These are phyloP conservation scores for Chalciporus pseudorubinellus DNA, from an alignment of 768 basidiomycete genomes.

Conservation along the genomic window DNA sequence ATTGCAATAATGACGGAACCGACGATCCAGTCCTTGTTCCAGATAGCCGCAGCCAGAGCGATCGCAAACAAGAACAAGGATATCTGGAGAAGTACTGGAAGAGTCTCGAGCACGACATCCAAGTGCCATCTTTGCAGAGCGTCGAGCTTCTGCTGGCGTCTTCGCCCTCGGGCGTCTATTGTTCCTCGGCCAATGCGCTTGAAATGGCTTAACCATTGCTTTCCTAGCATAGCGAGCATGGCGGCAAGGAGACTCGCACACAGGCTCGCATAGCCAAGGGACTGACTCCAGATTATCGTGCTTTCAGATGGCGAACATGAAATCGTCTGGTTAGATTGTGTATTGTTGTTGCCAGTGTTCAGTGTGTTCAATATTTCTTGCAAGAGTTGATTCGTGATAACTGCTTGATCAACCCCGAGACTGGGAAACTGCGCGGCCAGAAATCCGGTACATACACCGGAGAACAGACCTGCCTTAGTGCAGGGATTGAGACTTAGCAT, in stretches of 20 bases:
- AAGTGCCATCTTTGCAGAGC: constrained; percentile 7
- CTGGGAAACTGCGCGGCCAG: background rate
- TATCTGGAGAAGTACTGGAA: constrained; percentile 6
- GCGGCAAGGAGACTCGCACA: constrained; percentile 14
- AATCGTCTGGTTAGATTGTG: background rate
- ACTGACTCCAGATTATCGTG: constrained; percentile 10
- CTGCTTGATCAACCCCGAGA: background rate
- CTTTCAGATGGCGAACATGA: background rate
- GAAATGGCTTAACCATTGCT: constrained; percentile 8
- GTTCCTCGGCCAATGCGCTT: constrained; percentile 2
- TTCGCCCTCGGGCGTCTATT: background rate
- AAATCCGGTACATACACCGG: constrained; percentile 1
- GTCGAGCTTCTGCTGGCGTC: constrained; percentile 8
- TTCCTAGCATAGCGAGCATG: constrained; percentile 9
- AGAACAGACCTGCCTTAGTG: constrained; percentile 8
- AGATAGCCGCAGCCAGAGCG: background rate
- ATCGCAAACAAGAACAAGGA: constrained; percentile 6
- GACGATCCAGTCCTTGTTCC: background rate
- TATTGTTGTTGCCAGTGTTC: background rate
- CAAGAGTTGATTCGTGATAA: background rate
- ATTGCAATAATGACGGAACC: background rate
- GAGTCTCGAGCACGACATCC: background rate
- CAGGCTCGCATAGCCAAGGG: constrained; percentile 15
- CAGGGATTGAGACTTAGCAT: background rate
- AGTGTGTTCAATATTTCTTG: background rate